Percentiles rank a stretch among this genome's conserved stretches.
phyloP scores from a whole-genome alignment of 2,329 filamentous ascomycete genomes.

The Fusarium begoniae region DNA sequence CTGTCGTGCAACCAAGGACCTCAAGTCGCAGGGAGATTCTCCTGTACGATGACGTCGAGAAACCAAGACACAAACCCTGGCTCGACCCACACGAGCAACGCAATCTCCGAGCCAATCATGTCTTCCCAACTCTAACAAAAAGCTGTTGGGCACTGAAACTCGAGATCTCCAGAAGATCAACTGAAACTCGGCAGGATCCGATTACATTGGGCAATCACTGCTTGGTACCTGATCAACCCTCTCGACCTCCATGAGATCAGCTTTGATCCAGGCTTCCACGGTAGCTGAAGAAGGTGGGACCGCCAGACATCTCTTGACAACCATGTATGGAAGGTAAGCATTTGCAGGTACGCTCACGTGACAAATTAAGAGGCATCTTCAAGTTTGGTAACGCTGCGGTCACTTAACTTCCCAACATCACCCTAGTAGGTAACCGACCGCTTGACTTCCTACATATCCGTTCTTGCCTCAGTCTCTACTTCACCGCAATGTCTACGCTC shows the following conservation, averaged over 20 bases:
- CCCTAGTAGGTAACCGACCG: not conserved
- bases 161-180: constrained; percentile 33
- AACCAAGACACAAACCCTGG: constrained; percentile 11
- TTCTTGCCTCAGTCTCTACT: not conserved
- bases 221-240: constrained; percentile 25
- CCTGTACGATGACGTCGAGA: constrained; percentile 41
- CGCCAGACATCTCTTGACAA: not conserved
- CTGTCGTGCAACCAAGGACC: constrained; percentile 33
- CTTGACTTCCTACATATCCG: not conserved
- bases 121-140: not conserved
- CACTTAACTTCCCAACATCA: not conserved
- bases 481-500: not conserved
- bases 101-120: constrained; percentile 24
- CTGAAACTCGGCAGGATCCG: constrained; percentile 31
- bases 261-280: not conserved
- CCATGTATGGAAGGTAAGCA: not conserved
- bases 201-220: constrained; percentile 30
- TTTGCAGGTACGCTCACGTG: not conserved
- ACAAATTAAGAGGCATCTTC: not conserved
- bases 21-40: constrained; percentile 6
- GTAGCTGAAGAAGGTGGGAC: not conserved
- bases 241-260: not conserved
- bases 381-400: not conserved
- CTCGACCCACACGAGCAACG: constrained; percentile 11
- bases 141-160: constrained; percentile 11